Base-by-base conservation (phyloP, 2,329 filamentous ascomycete species). In the Aureobasidium sp. region DNA sequence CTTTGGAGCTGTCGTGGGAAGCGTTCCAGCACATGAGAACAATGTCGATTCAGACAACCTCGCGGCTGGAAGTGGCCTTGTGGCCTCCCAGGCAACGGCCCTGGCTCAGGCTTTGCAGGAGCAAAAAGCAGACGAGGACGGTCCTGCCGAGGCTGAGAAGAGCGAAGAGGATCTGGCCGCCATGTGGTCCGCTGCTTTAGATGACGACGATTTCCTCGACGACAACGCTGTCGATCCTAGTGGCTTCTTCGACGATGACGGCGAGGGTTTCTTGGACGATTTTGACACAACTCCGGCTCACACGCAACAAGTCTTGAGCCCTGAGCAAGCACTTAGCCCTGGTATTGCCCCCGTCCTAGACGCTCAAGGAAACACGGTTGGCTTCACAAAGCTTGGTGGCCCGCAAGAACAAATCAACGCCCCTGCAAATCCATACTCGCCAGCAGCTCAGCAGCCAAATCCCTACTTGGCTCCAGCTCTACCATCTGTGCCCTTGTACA, bases 111-210 rank as follows among this genome's bases (percentile, higher is more conserved):
- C 48, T 14, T 41, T 63, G 39, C 45, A 51, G 22, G 62, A 63
- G 25, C 41, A 49, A 22, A 45, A 64, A n/a, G 41, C 57, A n/a
- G 56, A n/a, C n/a, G 55, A 39, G 20, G 45, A 63, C 12, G 48
- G 41, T 47, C 56, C 53, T 12, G 45, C 53, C 29, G 64, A 45
- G 36, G 53, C 47, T 61, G 39, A 58, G 17, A 42, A 58, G 17
- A 67, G 68, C 5, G 77, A 82, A 7, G 82, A 87, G 45, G 89
- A 93, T 69, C 74, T 94, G 44, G 87, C 88, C 49, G 89, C 89
- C 20, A 87, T 90, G 67, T 96, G 93, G 90, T 84, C 90, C 66
- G 88, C 89, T 51, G 89, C 90, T 47, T 84, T 97, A 68, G 90
- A 79, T 15, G 88, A 89, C 51, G 88, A 90, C 34, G 75, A 80